A percentile compares a stretch with the other conserved stretches of the same genome.
phyloP scores from a whole-genome alignment of 257 asterid species.

The Ocimum tenuiflorum region DNA sequence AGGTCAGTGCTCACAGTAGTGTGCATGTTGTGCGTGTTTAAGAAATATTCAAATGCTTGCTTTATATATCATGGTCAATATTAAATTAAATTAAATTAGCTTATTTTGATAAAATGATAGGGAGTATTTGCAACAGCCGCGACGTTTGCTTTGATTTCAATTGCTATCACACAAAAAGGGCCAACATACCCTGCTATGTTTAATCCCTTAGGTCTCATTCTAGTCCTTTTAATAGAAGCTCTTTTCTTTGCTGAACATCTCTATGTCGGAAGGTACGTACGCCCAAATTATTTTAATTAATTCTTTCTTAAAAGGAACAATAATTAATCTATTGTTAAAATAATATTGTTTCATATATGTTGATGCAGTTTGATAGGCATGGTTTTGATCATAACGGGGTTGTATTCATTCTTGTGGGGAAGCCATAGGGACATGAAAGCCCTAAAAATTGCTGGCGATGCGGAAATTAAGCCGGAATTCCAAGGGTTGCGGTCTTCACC shows the following conservation, averaged over 20 bases:
- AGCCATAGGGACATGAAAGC: constrained; percentile 26
- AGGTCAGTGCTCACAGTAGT: no score
- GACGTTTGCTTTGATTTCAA: constrained; percentile 40
- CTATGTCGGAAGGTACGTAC: constrained; percentile 43
- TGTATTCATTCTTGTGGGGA: constrained; percentile 52
- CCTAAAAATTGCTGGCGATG: neutral
- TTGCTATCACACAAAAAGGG: constrained; percentile 44
- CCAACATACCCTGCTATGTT: constrained; percentile 72
- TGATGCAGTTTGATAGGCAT: constrained; percentile 51
- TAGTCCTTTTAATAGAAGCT: constrained; percentile 40
- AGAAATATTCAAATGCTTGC: no score
- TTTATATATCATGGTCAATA: no score
- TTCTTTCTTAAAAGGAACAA: no score
- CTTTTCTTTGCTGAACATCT: constrained; percentile 29
- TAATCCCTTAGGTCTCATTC: constrained; percentile 49
- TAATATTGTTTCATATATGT: no score
- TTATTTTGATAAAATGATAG: constrained; percentile 21
- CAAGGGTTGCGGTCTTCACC: constrained; percentile 1
- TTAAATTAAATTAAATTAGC: neutral
- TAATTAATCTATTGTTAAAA: no score
- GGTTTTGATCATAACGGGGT: constrained; percentile 40
- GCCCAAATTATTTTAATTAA: no score
- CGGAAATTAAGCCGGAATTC: neutral
- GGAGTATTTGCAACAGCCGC: constrained; percentile 50
- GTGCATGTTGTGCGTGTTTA: no score